A percentile compares a stretch with the other conserved stretches of the same genome.
Evolutionary conservation across 2,329 filamentous ascomycete species (phyloP).

Genomic region (Penicillium sp.): DNA sequence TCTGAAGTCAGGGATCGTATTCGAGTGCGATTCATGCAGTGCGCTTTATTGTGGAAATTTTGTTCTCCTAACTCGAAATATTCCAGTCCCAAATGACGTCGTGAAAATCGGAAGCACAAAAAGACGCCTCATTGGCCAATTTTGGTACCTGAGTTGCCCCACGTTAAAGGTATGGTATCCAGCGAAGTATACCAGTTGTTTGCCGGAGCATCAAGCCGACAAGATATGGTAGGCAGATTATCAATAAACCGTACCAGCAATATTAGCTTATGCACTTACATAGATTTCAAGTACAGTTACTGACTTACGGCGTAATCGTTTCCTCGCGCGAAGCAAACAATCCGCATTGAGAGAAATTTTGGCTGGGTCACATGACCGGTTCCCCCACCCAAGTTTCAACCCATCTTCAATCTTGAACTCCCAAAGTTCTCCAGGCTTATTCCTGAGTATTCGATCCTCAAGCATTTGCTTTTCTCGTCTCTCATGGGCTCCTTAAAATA

Average conservation of each 20-base stretch:
- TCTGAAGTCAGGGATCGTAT: not conserved
- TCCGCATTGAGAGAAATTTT: constrained; percentile 25
- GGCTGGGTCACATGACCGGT: constrained; percentile 35
- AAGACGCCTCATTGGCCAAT: constrained; percentile 11
- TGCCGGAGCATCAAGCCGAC: not conserved
- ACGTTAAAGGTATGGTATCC: constrained; percentile 7
- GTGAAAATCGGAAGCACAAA: constrained; percentile 1
- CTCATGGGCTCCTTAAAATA: constrained; percentile 20
- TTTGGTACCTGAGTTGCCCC: constrained; percentile 8
- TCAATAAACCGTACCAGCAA: no score
- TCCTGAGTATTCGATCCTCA: constrained; percentile 5
- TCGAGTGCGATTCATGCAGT: not conserved
- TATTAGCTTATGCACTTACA: not conserved
- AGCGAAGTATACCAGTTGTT: not conserved
- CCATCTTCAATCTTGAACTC: constrained; percentile 9
- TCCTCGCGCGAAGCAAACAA: not conserved
- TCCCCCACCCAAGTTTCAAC: constrained; percentile 16
- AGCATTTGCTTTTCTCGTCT: constrained; percentile 15
- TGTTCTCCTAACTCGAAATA: not conserved
- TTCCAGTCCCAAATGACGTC: constrained; percentile 17
- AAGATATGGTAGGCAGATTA: no score
- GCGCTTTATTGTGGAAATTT: not conserved
- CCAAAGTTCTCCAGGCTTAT: not conserved
- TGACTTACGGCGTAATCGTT: not conserved
- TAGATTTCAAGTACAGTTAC: not conserved